These are phyloP conservation scores for Trichoderma oligosporum DNA, from an alignment of 2,329 filamentous ascomycete species.

Conservation along the genomic window DNA sequence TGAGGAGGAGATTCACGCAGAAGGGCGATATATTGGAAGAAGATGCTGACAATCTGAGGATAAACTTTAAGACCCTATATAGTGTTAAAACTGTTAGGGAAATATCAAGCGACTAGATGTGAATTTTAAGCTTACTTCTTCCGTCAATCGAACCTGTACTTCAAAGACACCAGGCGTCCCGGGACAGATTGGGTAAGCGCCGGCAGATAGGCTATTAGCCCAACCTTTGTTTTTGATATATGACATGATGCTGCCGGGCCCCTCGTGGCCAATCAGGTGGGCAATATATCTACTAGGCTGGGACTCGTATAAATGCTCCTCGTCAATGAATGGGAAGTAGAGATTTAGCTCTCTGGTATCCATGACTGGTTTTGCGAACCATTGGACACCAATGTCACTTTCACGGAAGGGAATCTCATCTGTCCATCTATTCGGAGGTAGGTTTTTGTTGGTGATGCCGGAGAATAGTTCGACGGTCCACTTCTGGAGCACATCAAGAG, in stretches of 20 bases:
- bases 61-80: constrained; percentile 69
- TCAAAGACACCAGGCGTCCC: constrained; percentile 75
- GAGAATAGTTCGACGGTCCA: constrained; percentile 86
- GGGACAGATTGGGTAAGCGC: constrained; percentile 70
- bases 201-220: constrained; percentile 79
- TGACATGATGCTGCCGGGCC: constrained; percentile 85
- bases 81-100: constrained; percentile 8
- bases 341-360: constrained; percentile 76
- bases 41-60: constrained; percentile 72
- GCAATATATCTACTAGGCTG: constrained; percentile 83
- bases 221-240: constrained; percentile 88
- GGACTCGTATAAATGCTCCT: constrained; percentile 72
- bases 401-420: constrained; percentile 48
- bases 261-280: constrained; percentile 88
- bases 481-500: constrained; percentile 73
- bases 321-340: constrained; percentile 80
- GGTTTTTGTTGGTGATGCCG: constrained; percentile 73
- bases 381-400: constrained; percentile 58
- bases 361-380: constrained; percentile 89
- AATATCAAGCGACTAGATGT: not conserved
- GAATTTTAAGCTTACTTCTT: constrained; percentile 55
- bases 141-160: constrained; percentile 73
- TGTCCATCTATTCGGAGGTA: constrained; percentile 58
- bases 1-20: constrained; percentile 76
- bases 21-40: constrained; percentile 90